phyloP scores from a whole-genome alignment of 352 stramenopile species.

The Lagenidium giganteum region DNA sequence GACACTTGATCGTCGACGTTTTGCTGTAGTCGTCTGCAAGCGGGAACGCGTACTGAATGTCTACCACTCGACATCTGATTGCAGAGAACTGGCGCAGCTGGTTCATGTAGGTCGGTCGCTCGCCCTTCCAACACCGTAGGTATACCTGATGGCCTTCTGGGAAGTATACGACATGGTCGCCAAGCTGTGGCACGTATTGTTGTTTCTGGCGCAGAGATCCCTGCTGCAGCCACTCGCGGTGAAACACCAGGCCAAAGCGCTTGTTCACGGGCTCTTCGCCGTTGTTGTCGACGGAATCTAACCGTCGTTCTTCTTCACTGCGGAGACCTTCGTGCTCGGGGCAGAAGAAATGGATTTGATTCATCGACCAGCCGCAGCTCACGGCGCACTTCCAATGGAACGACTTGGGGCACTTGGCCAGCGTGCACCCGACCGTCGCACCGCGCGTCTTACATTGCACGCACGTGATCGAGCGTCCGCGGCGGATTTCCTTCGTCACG shows the following conservation, averaged over 20 bases:
- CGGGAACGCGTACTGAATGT: slow-evolving; percentile 67
- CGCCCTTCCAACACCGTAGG: slow-evolving; percentile 27
- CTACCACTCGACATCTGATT: slow-evolving; percentile 58
- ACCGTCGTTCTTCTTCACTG: slow-evolving; percentile 21
- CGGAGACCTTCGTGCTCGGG: slow-evolving; percentile 34
- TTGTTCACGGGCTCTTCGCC: too few relatives aligned
- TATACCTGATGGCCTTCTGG: slow-evolving; percentile 60
- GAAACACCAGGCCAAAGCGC: slow-evolving; percentile 55
- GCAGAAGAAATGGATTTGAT: slow-evolving; percentile 72
- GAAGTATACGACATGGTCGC: slow-evolving; percentile 67
- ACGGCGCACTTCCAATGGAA: slow-evolving; percentile 76
- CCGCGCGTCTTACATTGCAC: slow-evolving; percentile 52
- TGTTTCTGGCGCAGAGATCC: slow-evolving; percentile 33
- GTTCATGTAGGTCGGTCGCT: slow-evolving; percentile 30
- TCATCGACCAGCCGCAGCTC: slow-evolving; percentile 50
- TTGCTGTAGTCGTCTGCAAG: slow-evolving; percentile 36
- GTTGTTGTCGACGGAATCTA: too few relatives aligned
- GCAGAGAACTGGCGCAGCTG: slow-evolving; percentile 48
- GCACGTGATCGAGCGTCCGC: slow-evolving; percentile 48
- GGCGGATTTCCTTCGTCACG: slow-evolving; percentile 61
- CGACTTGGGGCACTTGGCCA: slow-evolving; percentile 41
- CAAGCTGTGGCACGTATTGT: slow-evolving; percentile 66
- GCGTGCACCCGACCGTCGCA: slow-evolving; percentile 60
- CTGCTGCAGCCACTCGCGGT: slow-evolving; percentile 61
- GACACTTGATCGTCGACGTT: slow-evolving; percentile 52